These are phyloP conservation scores for Metarhizium humberi DNA, from an alignment of 2,329 filamentous ascomycete genomes.

Conservation along the genomic window DNA sequence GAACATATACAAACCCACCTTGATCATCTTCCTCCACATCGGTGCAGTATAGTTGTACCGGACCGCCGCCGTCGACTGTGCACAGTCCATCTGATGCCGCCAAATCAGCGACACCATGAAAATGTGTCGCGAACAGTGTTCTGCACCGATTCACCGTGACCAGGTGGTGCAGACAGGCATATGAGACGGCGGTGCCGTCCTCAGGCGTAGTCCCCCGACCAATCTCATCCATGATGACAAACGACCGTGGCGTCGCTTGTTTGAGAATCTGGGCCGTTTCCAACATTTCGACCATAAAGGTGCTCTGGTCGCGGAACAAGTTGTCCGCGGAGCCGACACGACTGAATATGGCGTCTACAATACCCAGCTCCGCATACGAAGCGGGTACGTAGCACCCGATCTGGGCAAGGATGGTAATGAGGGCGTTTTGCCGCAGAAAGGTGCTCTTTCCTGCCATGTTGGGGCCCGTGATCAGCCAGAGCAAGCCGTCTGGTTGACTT, in stretches of 20 bases:
- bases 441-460: constrained; percentile 99
- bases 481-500: constrained; percentile 50
- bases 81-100: constrained; percentile 43
- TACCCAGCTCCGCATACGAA: constrained; percentile 70
- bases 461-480: constrained; percentile 69
- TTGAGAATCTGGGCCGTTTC: constrained; percentile 88
- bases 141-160: constrained; percentile 69
- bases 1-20: constrained; percentile 75
- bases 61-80: constrained; percentile 20
- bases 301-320: constrained; percentile 88
- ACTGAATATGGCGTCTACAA: constrained; percentile 95
- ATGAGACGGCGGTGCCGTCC: constrained; percentile 84
- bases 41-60: constrained; percentile 74
- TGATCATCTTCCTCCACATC: constrained; percentile 68
- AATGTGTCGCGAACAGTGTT: constrained; percentile 89
- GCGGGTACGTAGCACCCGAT: constrained; percentile 90
- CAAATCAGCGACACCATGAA: constrained; percentile 76
- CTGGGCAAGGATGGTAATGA: constrained; percentile 90
- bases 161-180: constrained; percentile 78
- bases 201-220: constrained; percentile 89
- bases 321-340: constrained; percentile 92
- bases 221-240: constrained; percentile 98
- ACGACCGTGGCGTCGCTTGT: constrained; percentile 71
- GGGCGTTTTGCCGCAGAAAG: constrained; percentile 87
- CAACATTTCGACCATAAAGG: constrained; percentile 99